These are phyloP conservation scores for Echium plantagineum DNA, from an alignment of 257 asterid species.

Conservation along the genomic window DNA sequence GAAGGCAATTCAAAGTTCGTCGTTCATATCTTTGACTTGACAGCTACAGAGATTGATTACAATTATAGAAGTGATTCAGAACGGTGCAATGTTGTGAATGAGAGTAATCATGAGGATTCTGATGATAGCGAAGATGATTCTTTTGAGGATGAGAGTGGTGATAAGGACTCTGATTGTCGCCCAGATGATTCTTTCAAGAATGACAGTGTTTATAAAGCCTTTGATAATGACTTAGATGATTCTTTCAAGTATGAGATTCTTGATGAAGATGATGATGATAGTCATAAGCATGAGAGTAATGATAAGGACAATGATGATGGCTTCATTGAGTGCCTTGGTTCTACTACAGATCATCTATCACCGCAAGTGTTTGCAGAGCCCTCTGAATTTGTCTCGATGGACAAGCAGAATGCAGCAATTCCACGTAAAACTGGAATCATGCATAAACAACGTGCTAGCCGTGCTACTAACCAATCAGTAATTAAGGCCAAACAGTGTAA, in stretches of 20 bases:
- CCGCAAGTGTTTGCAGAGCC: not conserved
- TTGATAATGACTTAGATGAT: not conserved
- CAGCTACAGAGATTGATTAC: conserved; percentile 7
- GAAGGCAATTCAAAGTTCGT: conserved; percentile 1
- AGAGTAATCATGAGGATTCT: not conserved
- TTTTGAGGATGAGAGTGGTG: not conserved
- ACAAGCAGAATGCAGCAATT: not conserved
- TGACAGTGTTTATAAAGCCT: conserved; percentile 3
- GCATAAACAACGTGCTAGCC: not conserved
- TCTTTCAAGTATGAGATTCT: too few species aligned
- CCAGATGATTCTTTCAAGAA: not conserved
- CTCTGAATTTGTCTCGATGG: not conserved
- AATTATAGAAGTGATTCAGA: not conserved
- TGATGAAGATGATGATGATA: too few species aligned
- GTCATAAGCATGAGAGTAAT: too few species aligned
- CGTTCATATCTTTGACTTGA: conserved; percentile 7
- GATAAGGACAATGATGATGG: not conserved
- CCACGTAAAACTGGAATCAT: not conserved
- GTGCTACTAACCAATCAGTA: too few species aligned
- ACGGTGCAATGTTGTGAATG: not conserved
- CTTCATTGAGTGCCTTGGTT: conserved; percentile 3
- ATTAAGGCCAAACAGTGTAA: too few species aligned
- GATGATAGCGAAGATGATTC: not conserved
- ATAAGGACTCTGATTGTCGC: not conserved
- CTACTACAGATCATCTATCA: not conserved